Percentiles rank a stretch among this genome's conserved stretches.
Conservation (phyloP, 768 basidiomycete species). For the Phylloporus sp. region DNA sequence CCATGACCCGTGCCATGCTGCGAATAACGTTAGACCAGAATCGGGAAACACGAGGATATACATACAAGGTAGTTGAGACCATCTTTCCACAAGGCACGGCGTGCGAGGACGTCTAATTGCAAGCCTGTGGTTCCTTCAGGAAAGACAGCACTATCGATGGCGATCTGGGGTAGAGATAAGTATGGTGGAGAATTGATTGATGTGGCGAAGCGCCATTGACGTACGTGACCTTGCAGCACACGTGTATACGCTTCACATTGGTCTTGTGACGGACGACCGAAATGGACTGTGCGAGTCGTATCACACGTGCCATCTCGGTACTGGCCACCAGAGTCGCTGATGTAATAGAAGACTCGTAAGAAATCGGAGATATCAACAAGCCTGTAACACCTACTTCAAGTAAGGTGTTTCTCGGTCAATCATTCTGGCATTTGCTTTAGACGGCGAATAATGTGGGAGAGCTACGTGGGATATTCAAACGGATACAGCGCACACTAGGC, state of each 20-base stretch:
- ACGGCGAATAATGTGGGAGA: constrained; percentile 87
- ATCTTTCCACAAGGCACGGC: constrained; percentile 82
- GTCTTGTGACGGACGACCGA: constrained; percentile 81
- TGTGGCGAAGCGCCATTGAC: constrained; percentile 32
- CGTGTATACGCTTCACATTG: constrained; percentile 90
- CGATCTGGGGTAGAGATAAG: constrained; percentile 53
- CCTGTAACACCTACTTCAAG: constrained; percentile 60
- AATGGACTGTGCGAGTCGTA: constrained; percentile 77
- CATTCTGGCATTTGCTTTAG: constrained; percentile 57
- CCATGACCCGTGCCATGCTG: constrained; percentile 93
- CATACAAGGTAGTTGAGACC: constrained; percentile 74
- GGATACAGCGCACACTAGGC: background rate
- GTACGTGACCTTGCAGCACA: constrained; percentile 92
- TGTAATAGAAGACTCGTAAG: constrained; percentile 13
- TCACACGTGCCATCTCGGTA: constrained; percentile 89
- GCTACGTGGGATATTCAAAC: constrained; percentile 38
- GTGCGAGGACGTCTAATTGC: constrained; percentile 84
- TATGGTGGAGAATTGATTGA: constrained; percentile 14
- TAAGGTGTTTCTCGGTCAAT: constrained; percentile 81
- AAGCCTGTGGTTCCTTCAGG: constrained; percentile 84
- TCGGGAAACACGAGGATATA: constrained; percentile 13
- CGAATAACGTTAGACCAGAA: constrained; percentile 15
- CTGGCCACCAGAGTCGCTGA: constrained; percentile 88
- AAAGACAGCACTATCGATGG: constrained; percentile 85
- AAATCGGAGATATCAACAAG: constrained; percentile 11